Base-by-base conservation (phyloP, 306 rosid genomes). In the Amphicarpaea edgeworthii region DNA sequence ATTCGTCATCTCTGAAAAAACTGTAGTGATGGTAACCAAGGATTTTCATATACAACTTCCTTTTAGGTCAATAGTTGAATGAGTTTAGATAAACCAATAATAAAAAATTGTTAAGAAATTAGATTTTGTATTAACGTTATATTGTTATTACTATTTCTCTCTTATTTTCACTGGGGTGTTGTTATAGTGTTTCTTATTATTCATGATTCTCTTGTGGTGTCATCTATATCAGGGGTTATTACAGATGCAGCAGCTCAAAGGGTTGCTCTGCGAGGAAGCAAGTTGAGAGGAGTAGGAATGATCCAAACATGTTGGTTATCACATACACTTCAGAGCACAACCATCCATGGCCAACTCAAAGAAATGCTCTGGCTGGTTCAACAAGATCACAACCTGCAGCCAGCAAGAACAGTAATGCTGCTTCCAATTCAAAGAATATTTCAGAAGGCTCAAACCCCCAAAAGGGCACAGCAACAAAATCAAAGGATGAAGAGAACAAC, bases 331-430 rank as follows among this genome's bases (percentile, higher is more conserved):
- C 98, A 14, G 98, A 93, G 80, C 98, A 93, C 87, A 93, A 93
- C 62, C 98, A 93, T 86, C 94, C 98, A 62, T 93, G 97, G 98
- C 98, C 98, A 19, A 93, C 98, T 42, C 98, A 93, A 68, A 86
- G 96, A 61, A 93, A 93, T 43, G 98, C 96, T 17, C 88, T 93
- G 5, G 98, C 98, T 7, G 98, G 98, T 42, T 93, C 97, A 12
- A 85, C 93, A 7, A 64, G 98, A 8, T 82, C 96, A 4, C 96
- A 91, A 30, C 85, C 93, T 26, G 73, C 93, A 32, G 73, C 93
- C 0, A 91, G 88, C 76, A 84, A 7, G 80, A 55, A 40, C 76
- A 84, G 5, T 80, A 55, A 40, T 45, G 63, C 75, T 11, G 46
- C 76, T 10, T 3, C 37, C 37, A n/a, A 77, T 24, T 68, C 83